Percentiles rank a stretch among this genome's conserved stretches.
These are phyloP conservation scores for Candida argentea DNA, from an alignment of 805 yeast genomes.

Conservation along the genomic window DNA sequence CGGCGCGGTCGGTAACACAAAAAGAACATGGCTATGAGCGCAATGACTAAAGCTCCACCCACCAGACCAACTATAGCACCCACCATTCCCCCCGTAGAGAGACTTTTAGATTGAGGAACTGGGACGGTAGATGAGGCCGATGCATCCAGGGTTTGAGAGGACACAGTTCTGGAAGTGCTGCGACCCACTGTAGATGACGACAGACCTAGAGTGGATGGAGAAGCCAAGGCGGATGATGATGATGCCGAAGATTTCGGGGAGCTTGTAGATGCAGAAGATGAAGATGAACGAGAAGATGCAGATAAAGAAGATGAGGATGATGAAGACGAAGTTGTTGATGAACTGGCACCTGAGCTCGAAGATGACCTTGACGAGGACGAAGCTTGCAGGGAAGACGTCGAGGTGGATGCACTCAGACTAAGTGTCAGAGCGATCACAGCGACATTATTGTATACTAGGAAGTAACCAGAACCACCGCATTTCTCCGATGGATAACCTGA, in stretches of 20 bases:
- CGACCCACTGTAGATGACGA: conserved; percentile 7
- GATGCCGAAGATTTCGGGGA: conserved; percentile 6
- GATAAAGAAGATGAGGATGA: conserved; percentile 4
- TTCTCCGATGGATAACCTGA: conserved; percentile 49
- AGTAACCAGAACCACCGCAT: conserved; percentile 44
- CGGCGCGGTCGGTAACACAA: conserved; percentile 2
- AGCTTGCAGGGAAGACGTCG: conserved; percentile 4
- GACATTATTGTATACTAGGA: conserved; percentile 33
- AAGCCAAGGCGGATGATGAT: conserved; percentile 3
- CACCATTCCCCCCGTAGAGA: conserved; percentile 32
- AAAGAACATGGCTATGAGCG: conserved; percentile 8
- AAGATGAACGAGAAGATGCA: conserved; percentile 4
- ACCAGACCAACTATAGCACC: conserved; percentile 34
- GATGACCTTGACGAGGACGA: conserved; percentile 6
- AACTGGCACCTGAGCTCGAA: conserved; percentile 2
- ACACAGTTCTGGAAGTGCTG: conserved; percentile 5
- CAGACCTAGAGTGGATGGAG: conserved; percentile 4
- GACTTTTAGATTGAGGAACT: conserved; percentile 6
- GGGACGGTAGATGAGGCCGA: conserved; percentile 4
- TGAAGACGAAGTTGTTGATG: conserved; percentile 5
- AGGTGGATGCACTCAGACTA: conserved; percentile 5
- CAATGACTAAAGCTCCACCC: conserved; percentile 26
- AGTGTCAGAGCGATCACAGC: conserved; percentile 10
- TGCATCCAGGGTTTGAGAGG: conserved; percentile 2
- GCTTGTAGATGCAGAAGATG: conserved; percentile 7